Evolutionary conservation across 2,329 filamentous ascomycete species (phyloP).

Genomic region (Ceratocystis harringtonii): DNA sequence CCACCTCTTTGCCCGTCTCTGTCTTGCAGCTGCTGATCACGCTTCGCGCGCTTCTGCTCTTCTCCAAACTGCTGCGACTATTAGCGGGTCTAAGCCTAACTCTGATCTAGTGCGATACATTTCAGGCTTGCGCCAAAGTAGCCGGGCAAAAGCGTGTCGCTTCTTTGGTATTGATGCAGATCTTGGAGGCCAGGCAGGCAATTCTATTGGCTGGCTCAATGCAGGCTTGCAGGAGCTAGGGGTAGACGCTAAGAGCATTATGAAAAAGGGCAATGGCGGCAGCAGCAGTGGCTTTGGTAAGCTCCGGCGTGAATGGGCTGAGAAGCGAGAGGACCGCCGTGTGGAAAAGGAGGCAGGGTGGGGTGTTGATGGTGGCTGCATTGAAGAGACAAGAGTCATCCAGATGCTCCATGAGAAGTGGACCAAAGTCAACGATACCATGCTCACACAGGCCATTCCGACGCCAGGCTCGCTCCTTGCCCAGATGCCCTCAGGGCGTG

Average conservation of each 20-base stretch:
- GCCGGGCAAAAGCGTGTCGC: slow-evolving; percentile 70
- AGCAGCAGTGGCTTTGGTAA: slow-evolving; percentile 40
- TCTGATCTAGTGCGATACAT: slow-evolving; percentile 57
- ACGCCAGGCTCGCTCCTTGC: slow-evolving; percentile 55
- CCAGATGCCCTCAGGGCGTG: slow-evolving; percentile 73
- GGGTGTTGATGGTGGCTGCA: slow-evolving; percentile 69
- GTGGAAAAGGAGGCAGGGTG: slow-evolving; percentile 59
- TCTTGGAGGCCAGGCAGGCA: slow-evolving; percentile 62
- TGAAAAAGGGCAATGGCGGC: slow-evolving; percentile 34
- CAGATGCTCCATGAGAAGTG: slow-evolving; percentile 81
- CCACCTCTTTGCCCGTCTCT: slow-evolving; percentile 74
- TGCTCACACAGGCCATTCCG: slow-evolving; percentile 67
- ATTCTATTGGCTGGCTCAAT: slow-evolving; percentile 72
- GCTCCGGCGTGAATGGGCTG: slow-evolving; percentile 58
- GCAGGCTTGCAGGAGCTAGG: slow-evolving; percentile 65
- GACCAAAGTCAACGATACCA: slow-evolving; percentile 83
- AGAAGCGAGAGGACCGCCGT: slow-evolving; percentile 63
- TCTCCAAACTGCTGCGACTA: slow-evolving; percentile 27
- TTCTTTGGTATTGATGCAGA: slow-evolving; percentile 89
- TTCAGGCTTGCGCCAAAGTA: slow-evolving; percentile 57
- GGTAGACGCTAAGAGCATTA: slow-evolving; percentile 31
- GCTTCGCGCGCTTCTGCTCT: slow-evolving; percentile 54
- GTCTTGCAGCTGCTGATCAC: slow-evolving; percentile 76
- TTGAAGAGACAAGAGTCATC: slow-evolving; percentile 73
- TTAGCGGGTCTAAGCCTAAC: slow-evolving; percentile 34